Base-by-base conservation (phyloP, 768 basidiomycete species). In the Russula emetica region DNA sequence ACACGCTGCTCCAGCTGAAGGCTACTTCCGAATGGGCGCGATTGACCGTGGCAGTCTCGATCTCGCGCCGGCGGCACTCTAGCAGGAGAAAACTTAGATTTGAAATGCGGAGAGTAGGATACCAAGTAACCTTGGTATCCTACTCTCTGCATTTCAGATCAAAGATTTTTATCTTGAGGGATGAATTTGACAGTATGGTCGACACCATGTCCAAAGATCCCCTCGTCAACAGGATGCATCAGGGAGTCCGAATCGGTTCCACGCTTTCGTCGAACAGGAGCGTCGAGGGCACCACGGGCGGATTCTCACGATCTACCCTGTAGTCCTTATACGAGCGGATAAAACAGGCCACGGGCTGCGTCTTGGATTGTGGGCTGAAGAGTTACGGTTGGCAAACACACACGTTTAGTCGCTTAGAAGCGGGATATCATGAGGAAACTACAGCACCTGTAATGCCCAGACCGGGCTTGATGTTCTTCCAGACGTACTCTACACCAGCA, bases 41-140 rank as follows among this genome's bases (percentile, higher is more conserved):
- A 44, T 42, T 66, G 32, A 52, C 54, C 7, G 61, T 54, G 22
- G 50, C 42, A 1, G 58, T 60, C 40, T 66, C 66, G 9, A 30
- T 56, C 61, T 62, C 66, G 16, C 67, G 67, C 14, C 66, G 65
- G n/a, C 66, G 65, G 44, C 67, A 61, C 28, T 68, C 67, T 14
- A 68, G 18, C 28, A 68, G 26, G 14, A 68, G 67, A n/a, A n/a
- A n/a, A n/a, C n/a, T n/a, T n/a, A n/a, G n/a, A n/a, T n/a, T n/a
- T n/a, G n/a, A n/a, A n/a, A n/a, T n/a, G n/a, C n/a, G n/a, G n/a
- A n/a, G n/a, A n/a, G n/a, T n/a, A n/a, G n/a, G n/a, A n/a, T n/a
- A n/a, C n/a, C n/a, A n/a, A n/a, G n/a, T n/a, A n/a, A n/a, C n/a
- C n/a, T n/a, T n/a, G n/a, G n/a, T n/a, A n/a, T n/a, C n/a, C n/a